phyloP scores from a whole-genome alignment of 768 basidiomycete species.

The Tubosaeta sp. region DNA sequence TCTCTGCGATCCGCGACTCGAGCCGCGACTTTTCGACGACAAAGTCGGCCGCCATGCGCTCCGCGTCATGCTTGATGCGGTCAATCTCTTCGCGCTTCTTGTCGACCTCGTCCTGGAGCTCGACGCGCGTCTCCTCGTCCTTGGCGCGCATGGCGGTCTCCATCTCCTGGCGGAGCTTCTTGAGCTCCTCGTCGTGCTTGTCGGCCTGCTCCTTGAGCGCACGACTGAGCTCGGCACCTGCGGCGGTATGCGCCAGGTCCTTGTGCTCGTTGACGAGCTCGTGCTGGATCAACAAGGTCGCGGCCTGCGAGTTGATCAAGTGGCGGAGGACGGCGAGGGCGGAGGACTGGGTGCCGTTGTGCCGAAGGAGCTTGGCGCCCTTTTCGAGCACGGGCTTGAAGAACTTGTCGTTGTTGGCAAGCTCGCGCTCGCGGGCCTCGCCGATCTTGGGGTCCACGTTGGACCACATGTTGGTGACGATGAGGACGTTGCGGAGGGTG shows the following conservation, averaged over 20 bases:
- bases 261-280: slow-evolving; percentile 51
- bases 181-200: slow-evolving; percentile 46
- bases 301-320: slow-evolving; percentile 38
- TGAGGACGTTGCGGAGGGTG: slow-evolving; percentile 46
- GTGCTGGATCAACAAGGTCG: slow-evolving; percentile 48
- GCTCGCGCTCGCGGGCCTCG: slow-evolving; percentile 42
- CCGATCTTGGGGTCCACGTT: slow-evolving; percentile 37
- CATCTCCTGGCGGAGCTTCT: slow-evolving; percentile 44
- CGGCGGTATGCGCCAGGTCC: slow-evolving; percentile 48
- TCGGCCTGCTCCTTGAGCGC: slow-evolving; percentile 46
- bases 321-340: slow-evolving; percentile 40
- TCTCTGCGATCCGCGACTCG: slow-evolving; percentile 23
- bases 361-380: slow-evolving; percentile 43
- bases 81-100: slow-evolving; percentile 42
- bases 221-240: slow-evolving; percentile 48
- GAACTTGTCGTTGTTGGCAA: slow-evolving; percentile 39
- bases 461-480: slow-evolving; percentile 55
- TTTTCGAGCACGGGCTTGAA: slow-evolving; percentile 51
- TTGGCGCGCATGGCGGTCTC: slow-evolving; percentile 39
- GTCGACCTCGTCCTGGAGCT: slow-evolving; percentile 42
- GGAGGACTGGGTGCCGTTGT: slow-evolving; percentile 37
- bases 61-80: slow-evolving; percentile 37
- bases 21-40: slow-evolving; percentile 34
- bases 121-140: slow-evolving; percentile 43
- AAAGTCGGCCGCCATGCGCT: slow-evolving; percentile 39